phyloP scores from a whole-genome alignment of 768 basidiomycete genomes.

The Suillus subalutaceus region DNA sequence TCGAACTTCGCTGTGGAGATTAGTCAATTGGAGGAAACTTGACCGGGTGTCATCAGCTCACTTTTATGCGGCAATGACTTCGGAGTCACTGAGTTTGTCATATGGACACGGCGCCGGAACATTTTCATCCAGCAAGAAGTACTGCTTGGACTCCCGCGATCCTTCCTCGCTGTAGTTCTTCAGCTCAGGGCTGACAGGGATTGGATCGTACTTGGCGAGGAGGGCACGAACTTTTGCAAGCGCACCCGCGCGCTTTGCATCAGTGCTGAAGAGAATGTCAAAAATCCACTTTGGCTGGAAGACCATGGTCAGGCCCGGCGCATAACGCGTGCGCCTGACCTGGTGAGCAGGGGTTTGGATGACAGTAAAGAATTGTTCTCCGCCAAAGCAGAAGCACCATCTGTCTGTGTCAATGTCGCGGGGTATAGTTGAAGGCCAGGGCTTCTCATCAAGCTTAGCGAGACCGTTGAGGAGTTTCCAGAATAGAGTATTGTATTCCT shows the following conservation, averaged over 20 bases:
- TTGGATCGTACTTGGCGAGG: conserved; percentile 23
- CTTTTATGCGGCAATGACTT: conserved; percentile 12
- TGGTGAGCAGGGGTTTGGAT: conserved; percentile 26
- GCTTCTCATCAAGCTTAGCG: conserved; percentile 19
- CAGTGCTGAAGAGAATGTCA: conserved; percentile 24
- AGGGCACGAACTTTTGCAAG: conserved; percentile 21
- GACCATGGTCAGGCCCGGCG: conserved; percentile 23
- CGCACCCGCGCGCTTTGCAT: conserved; percentile 21
- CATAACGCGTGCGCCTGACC: conserved; percentile 24
- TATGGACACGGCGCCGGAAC: conserved; percentile 23
- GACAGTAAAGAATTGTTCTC: conserved; percentile 25
- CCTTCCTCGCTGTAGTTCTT: conserved; percentile 26
- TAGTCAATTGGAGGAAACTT: neutral
- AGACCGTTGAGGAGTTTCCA: conserved; percentile 25
- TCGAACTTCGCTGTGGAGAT: neutral
- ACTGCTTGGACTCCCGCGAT: conserved; percentile 25
- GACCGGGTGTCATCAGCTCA: neutral
- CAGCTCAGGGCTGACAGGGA: conserved; percentile 25
- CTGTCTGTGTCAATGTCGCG: conserved; percentile 24
- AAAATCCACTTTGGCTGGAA: conserved; percentile 30
- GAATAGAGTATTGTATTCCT: conserved; percentile 23
- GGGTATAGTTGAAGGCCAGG: conserved; percentile 20
- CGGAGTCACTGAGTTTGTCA: conserved; percentile 11
- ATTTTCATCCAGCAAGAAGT: conserved; percentile 26
- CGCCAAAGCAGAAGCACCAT: conserved; percentile 27